Conservation (phyloP, 169 alveolate species). For the Toxoplasma gondii region DNA sequence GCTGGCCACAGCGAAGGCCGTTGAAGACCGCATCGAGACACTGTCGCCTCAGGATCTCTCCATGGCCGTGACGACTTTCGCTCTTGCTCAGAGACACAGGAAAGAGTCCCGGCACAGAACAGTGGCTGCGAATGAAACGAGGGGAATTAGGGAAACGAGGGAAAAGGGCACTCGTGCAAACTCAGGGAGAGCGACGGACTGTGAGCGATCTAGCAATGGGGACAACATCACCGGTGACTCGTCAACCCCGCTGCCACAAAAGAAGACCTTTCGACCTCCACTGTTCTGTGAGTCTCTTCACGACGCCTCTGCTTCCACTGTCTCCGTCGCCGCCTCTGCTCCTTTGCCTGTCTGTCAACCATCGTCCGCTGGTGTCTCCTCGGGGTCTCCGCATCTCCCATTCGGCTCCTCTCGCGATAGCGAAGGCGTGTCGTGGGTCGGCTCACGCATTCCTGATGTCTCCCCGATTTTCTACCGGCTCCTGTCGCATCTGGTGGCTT, state of each 20-base stretch:
- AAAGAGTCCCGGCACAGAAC: background rate
- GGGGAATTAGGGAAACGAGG: background rate
- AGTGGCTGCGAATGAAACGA: background rate
- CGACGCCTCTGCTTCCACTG: no score
- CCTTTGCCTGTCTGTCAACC: background rate
- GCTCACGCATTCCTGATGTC: background rate
- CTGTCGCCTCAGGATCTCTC: conserved; percentile 33
- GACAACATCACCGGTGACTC: no score
- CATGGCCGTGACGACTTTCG: conserved; percentile 26
- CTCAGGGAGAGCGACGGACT: no score
- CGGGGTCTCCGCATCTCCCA: background rate
- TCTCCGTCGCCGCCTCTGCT: background rate
- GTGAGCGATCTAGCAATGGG: no score
- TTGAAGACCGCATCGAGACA: background rate
- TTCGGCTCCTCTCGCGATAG: background rate
- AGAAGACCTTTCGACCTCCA: no score
- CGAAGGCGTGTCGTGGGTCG: background rate
- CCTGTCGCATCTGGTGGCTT: background rate
- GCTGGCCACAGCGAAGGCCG: background rate
- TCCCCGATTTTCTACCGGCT: background rate
- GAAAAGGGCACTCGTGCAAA: no score
- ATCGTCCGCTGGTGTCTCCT: background rate
- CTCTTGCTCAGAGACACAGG: conserved; percentile 1
- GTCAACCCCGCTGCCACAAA: no score
- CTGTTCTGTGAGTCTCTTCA: no score